phyloP scores from a whole-genome alignment of 163 green algal genomes.

The Picocystis sp. region DNA sequence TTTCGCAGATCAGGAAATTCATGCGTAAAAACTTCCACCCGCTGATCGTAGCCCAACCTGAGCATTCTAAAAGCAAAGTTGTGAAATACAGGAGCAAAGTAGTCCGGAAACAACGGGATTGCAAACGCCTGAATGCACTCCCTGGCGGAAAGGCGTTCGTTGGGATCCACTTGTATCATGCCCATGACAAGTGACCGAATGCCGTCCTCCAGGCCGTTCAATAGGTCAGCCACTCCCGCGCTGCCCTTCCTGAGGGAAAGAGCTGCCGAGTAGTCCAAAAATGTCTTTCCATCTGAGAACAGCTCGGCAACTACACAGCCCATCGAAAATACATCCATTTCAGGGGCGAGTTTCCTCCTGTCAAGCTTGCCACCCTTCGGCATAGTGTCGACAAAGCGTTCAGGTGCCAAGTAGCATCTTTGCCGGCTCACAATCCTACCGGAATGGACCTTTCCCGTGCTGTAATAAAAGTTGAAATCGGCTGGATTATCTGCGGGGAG shows the following conservation, averaged over 20 bases:
- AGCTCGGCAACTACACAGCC: conserved; percentile 89
- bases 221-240: too few relatives aligned
- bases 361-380: background rate
- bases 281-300: conserved; percentile 67
- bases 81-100: too few relatives aligned
- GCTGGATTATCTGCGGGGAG: conserved; percentile 86
- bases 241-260: conserved; percentile 14
- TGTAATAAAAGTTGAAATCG: conserved; percentile 96
- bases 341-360: background rate
- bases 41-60: too few relatives aligned
- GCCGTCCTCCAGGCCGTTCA: conserved; percentile 22
- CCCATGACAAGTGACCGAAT: conserved; percentile 59
- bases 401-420: conserved; percentile 83
- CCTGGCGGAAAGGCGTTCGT: conserved; percentile 25
- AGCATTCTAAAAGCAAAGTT: too few relatives aligned
- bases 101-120: too few relatives aligned
- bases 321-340: conserved; percentile 77
- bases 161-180: conserved; percentile 74
- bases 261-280: conserved; percentile 75
- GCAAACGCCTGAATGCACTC: conserved; percentile 29
- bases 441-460: conserved; percentile 35
- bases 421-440: conserved; percentile 27
- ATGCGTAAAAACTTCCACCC: too few relatives aligned
- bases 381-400: conserved; percentile 50
- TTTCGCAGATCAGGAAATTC: too few relatives aligned